These are phyloP conservation scores for Aspergillus udagawae DNA, from an alignment of 2,329 filamentous ascomycete genomes.

Conservation along the genomic window DNA sequence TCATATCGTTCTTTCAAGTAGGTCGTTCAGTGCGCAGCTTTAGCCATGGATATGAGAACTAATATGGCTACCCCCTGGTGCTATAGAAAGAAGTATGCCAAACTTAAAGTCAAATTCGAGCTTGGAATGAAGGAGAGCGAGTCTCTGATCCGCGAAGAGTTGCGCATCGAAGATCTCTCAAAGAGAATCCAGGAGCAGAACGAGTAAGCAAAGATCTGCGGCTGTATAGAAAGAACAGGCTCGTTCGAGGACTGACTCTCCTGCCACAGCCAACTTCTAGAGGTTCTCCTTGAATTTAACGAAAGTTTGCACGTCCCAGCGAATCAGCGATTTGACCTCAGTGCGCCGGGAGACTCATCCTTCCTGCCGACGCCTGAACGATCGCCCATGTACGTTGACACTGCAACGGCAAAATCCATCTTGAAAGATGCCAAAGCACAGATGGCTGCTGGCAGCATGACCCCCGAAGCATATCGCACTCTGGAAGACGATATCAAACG, in stretches of 20 bases:
- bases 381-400: conserved; percentile 30
- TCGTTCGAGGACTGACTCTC: conserved; percentile 6
- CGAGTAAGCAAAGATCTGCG: conserved; percentile 60
- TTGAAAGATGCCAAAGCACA: conserved; percentile 38
- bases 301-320: conserved; percentile 72
- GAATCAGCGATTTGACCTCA: conserved; percentile 70
- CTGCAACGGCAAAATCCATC: conserved; percentile 29
- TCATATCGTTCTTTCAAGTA: conserved; percentile 67
- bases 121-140: conserved; percentile 70
- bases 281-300: conserved; percentile 87
- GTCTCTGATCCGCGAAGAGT: conserved; percentile 68
- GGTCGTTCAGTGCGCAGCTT: conserved; percentile 8
- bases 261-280: conserved; percentile 69
- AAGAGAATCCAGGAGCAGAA: conserved; percentile 86
- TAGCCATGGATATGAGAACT: background rate
- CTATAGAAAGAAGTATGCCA: conserved; percentile 78
- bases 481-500: conserved; percentile 38
- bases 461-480: conserved; percentile 31
- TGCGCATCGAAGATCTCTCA: conserved; percentile 73
- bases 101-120: conserved; percentile 77
- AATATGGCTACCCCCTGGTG: conserved; percentile 1
- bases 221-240: background rate
- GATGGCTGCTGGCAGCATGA: conserved; percentile 34
- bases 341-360: conserved; percentile 40
- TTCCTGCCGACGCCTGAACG: conserved; percentile 46